Evolutionary conservation across 78 protist genomes (phyloP), one percentile per base, ranked within the genome.

Genomic region (Dictyostelium brefeldianum): DNA sequence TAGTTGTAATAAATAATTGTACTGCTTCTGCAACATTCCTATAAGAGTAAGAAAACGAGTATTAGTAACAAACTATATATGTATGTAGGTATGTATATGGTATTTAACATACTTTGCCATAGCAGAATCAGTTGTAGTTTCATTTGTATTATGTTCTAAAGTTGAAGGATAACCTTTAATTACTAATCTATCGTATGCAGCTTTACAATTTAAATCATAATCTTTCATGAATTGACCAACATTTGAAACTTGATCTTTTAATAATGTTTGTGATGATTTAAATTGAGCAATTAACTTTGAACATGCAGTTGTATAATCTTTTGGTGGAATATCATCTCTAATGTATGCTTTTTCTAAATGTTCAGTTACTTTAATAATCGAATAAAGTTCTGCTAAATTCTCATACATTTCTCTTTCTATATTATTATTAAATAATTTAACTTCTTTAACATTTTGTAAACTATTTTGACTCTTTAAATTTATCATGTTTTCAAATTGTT

Each of bases 271-370:
- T 18, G 96, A 81, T 3, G 97, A 70, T 69, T 94, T 94, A 81
- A 78, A 97, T 75, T 97, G 98, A 6, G 97, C 95, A 53, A 97
- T 94, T 36, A 97, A 84, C 75, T 94, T 94, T 43, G 95, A 80
- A 71, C 98, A 97, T 20, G 90, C 91, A 11, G 95, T 94, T 1
- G 96, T 94, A 50, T 96, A 95, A 27, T 92, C 96, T 57, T 84
- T 89, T 18, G 96, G 83, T 7, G 94, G 3, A 48, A 97, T 77
- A 15, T 95, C 47, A 70, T 97, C 98, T 15, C 96, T 74, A 20
- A 94, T 84, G 59, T 94, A 97, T 50, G 98, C 98, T 80, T 92
- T 91, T 43, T 97, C 98, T 5, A 97, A 65, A 62, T 83, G 90
- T 31, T 97, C 97, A 5, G 89, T 77, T 9, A 95, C 94, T 78